phyloP scores from a whole-genome alignment of 2,329 filamentous ascomycete genomes.

The Penicillium sp. region DNA sequence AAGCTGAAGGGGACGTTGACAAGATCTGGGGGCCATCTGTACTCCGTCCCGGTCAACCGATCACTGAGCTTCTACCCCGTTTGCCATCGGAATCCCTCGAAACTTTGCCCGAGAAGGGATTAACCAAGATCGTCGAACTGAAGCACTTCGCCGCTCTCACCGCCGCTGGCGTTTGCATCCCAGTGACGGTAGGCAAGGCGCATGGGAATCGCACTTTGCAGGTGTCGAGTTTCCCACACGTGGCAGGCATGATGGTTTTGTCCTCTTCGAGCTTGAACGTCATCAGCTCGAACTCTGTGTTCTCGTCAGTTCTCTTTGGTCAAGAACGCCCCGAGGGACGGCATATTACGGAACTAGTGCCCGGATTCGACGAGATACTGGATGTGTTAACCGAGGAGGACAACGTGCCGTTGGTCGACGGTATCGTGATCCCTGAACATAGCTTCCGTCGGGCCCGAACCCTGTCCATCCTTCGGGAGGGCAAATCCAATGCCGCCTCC shows the following conservation, averaged over 20 bases:
- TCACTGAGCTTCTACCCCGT: slow-evolving; percentile 73
- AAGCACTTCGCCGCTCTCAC: slow-evolving; percentile 84
- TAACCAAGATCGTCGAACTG: slow-evolving; percentile 65
- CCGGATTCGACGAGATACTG: slow-evolving; percentile 79
- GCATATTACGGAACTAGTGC: slow-evolving; percentile 73
- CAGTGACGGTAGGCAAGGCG: slow-evolving; percentile 72
- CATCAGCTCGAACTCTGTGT: slow-evolving; percentile 90
- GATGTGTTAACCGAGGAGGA: slow-evolving; percentile 81
- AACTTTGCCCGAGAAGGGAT: slow-evolving; percentile 67
- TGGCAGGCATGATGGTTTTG: slow-evolving; percentile 92
- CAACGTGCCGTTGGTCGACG: slow-evolving; percentile 74
- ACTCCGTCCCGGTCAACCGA: slow-evolving; percentile 63
- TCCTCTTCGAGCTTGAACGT: slow-evolving; percentile 73
- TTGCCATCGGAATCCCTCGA: slow-evolving; percentile 69
- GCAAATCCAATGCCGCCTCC: slow-evolving; percentile 69
- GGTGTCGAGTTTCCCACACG: slow-evolving; percentile 92
- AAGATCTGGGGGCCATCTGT: slow-evolving; percentile 78
- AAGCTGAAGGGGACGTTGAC: slow-evolving; percentile 68
- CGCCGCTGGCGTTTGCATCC: slow-evolving; percentile 71
- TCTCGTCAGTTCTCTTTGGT: slow-evolving; percentile 87
- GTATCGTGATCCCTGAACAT: slow-evolving; percentile 95
- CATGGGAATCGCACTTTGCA: slow-evolving; percentile 67
- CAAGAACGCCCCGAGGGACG: slow-evolving; percentile 78
- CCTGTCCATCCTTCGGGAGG: slow-evolving; percentile 76
- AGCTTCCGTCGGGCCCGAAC: slow-evolving; percentile 87